phyloP scores from a whole-genome alignment of 1,284 basidiomycete genomes.

The Peniophora sp. region DNA sequence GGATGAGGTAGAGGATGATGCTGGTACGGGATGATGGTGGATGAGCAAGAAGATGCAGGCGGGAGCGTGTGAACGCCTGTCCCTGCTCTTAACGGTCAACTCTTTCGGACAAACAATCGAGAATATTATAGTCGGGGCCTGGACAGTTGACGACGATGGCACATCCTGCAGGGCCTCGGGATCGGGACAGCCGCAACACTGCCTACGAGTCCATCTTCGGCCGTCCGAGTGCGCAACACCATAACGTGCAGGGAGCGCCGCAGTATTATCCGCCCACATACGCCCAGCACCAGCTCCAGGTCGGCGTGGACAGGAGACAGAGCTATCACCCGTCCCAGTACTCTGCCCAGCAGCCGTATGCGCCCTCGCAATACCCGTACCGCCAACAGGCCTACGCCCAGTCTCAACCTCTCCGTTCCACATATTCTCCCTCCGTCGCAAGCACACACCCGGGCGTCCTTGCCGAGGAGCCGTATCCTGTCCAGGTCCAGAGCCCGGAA shows the following conservation, averaged over 20 bases:
- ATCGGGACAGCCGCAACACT: conserved; percentile 64
- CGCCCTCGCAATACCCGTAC: conserved; percentile 19
- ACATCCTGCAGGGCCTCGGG: conserved; percentile 60
- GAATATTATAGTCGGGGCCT: too few species aligned
- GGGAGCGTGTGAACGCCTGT: too few species aligned
- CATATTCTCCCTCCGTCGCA: conserved; percentile 12
- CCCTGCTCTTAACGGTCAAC: too few species aligned
- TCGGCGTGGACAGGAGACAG: conserved; percentile 22
- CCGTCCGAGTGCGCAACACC: conserved; percentile 53
- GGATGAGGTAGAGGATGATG: too few species aligned
- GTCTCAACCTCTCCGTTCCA: conserved; percentile 15
- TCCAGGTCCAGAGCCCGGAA: neutral
- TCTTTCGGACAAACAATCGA: too few species aligned
- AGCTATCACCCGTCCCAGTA: conserved; percentile 11
- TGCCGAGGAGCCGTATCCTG: conserved; percentile 42
- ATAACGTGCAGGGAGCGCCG: conserved; percentile 24
- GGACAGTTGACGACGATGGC: conserved; percentile 36
- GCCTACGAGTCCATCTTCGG: conserved; percentile 83
- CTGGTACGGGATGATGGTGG: too few species aligned
- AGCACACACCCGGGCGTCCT: conserved; percentile 25
- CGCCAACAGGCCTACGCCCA: conserved; percentile 19
- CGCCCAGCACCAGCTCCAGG: conserved; percentile 20
- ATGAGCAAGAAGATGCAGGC: too few species aligned
- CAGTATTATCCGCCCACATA: conserved; percentile 6
- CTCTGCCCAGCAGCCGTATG: conserved; percentile 8